phyloP scores from a whole-genome alignment of 495 filamentous ascomycete genomes.

The Opeltia flavorubescens region DNA sequence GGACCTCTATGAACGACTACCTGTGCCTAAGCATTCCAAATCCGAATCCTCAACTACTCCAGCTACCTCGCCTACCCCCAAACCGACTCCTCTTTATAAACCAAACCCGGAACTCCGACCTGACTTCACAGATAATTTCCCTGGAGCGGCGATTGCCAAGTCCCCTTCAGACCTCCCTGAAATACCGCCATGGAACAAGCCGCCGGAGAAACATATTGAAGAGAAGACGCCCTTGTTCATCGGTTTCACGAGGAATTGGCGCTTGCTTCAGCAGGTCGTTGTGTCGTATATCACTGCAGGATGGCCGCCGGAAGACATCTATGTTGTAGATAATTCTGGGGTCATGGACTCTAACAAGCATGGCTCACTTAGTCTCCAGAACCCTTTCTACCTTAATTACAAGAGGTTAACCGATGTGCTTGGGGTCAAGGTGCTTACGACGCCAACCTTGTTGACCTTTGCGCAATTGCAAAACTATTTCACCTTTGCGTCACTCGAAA shows the following conservation, averaged over 20 bases:
- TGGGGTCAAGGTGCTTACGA: constrained; percentile 41
- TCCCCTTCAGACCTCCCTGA: constrained; percentile 9
- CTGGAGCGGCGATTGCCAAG: constrained; percentile 8
- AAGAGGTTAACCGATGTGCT: constrained; percentile 30
- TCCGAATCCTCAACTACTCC: background rate
- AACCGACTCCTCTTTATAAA: constrained; percentile 9
- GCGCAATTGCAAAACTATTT: constrained; percentile 53
- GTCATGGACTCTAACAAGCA: constrained; percentile 39
- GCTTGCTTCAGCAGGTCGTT: constrained; percentile 43
- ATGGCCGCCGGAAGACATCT: constrained; percentile 47
- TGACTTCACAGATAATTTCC: constrained; percentile 11
- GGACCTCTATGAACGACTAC: background rate
- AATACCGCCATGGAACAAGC: constrained; percentile 14
- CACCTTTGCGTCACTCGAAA: constrained; percentile 30
- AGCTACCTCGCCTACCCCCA: constrained; percentile 3
- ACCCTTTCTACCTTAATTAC: constrained; percentile 50
- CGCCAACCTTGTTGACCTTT: constrained; percentile 44
- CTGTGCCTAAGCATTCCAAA: background rate
- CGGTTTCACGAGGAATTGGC: constrained; percentile 46
- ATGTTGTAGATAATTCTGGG: constrained; percentile 50
- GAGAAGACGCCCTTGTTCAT: constrained; percentile 38
- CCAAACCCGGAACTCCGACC: constrained; percentile 2
- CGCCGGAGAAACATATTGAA: constrained; percentile 8
- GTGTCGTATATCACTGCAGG: constrained; percentile 46
- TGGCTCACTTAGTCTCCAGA: constrained; percentile 38